phyloP scores from a whole-genome alignment of 164 flowering plant species.

The Hamamelis virginiana region DNA sequence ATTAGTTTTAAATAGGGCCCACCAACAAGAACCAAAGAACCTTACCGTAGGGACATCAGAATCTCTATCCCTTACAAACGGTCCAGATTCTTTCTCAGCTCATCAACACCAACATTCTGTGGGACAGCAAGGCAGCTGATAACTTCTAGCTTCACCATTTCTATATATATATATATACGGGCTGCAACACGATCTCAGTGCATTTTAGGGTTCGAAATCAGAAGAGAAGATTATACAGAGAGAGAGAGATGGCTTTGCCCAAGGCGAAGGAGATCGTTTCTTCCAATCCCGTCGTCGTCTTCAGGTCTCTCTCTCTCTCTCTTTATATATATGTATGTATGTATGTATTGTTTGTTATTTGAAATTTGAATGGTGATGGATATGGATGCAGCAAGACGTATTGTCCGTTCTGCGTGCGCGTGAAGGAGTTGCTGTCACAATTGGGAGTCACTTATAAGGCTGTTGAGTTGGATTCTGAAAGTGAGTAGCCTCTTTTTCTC shows the following conservation, averaged over 20 bases:
- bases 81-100: too few relatives aligned
- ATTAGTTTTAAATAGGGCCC: too few relatives aligned
- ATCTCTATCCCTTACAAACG: too few relatives aligned
- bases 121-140: too few relatives aligned
- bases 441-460: constrained; percentile 52
- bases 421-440: constrained; percentile 56
- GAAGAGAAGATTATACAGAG: background rate
- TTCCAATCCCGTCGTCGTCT: constrained; percentile 42
- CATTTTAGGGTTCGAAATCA: background rate
- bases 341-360: background rate
- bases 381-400: constrained; percentile 51
- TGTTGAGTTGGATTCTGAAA: constrained; percentile 57
- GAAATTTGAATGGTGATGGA: background rate
- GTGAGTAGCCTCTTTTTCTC: constrained; percentile 26
- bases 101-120: too few relatives aligned
- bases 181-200: too few relatives aligned
- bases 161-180: too few relatives aligned
- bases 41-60: too few relatives aligned
- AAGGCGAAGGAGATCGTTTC: constrained; percentile 51
- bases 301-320: constrained; percentile 30
- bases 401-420: constrained; percentile 58
- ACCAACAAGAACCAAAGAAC: too few relatives aligned
- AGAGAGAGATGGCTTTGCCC: constrained; percentile 35
- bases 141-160: too few relatives aligned
- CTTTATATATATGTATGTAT: background rate